phyloP scores from a whole-genome alignment of 2,329 filamentous ascomycete species.

The Alternaria metachromatica region DNA sequence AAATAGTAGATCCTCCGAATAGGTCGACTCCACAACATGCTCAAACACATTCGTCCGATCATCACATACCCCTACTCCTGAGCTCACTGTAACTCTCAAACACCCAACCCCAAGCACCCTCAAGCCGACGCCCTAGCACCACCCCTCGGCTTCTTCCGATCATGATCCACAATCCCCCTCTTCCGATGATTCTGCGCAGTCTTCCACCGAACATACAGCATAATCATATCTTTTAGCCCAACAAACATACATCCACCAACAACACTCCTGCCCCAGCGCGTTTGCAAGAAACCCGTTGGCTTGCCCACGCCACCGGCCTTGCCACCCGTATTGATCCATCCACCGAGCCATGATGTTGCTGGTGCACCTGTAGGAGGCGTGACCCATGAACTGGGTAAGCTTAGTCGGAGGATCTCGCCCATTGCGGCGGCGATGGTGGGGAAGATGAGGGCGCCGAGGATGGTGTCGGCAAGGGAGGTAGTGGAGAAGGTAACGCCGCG shows the following conservation, averaged over 20 bases:
- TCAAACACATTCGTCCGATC: not conserved
- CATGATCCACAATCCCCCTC: conserved; percentile 54
- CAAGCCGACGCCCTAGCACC: not conserved
- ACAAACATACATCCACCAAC: conserved; percentile 89
- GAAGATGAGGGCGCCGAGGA: conserved; percentile 76
- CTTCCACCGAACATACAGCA: conserved; percentile 64
- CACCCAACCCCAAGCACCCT: not conserved
- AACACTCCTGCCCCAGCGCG: conserved; percentile 87
- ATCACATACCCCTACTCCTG: not conserved
- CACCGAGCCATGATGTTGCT: conserved; percentile 29
- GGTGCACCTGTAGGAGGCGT: conserved; percentile 52
- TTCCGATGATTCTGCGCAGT: conserved; percentile 57
- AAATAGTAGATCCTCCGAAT: not conserved
- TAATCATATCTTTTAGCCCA: conserved; percentile 74
- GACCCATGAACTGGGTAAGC: conserved; percentile 71
- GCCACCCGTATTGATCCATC: conserved; percentile 23
- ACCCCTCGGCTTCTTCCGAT: not conserved
- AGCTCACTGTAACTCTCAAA: too few relatives aligned
- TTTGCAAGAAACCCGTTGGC: conserved; percentile 74
- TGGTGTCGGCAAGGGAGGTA: conserved; percentile 63
- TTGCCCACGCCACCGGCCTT: conserved; percentile 31
- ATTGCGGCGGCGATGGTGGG: conserved; percentile 80
- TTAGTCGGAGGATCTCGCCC: conserved; percentile 74
- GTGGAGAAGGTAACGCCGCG: conserved; percentile 61
- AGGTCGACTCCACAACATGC: not conserved